phyloP scores from a whole-genome alignment of 73 alveolate genomes.

The Paramecium primaurelia region DNA sequence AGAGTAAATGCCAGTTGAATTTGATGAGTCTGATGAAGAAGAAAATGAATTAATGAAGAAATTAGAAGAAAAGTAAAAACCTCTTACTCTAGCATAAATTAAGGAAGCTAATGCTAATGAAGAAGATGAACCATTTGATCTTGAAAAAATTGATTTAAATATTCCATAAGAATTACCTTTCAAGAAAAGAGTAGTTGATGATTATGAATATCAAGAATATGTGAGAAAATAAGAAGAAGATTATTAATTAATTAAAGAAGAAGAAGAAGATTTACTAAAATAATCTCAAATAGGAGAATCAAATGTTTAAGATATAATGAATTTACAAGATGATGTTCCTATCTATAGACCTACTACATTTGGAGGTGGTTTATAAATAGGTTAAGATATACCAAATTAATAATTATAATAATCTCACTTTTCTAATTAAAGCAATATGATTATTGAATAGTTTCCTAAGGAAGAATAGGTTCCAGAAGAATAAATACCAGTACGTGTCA shows the following conservation, averaged over 20 bases:
- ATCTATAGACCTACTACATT: slow-evolving; percentile 6
- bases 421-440: neutral
- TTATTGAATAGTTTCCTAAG: neutral
- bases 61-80: neutral
- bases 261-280: neutral
- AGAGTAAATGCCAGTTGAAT: slow-evolving; percentile 2
- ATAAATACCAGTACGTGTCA: neutral
- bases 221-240: neutral
- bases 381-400: neutral
- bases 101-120: neutral
- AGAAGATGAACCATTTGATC: slow-evolving; percentile 21
- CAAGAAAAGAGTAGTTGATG: slow-evolving; percentile 17
- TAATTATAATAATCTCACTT: neutral
- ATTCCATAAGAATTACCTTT: slow-evolving; percentile 40
- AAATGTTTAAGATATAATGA: neutral
- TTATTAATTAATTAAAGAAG: neutral
- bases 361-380: neutral
- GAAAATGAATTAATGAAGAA: neutral
- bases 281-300: slow-evolving; percentile 10
- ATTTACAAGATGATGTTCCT: neutral
- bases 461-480: neutral
- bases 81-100: neutral
- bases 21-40: slow-evolving; percentile 42
- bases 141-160: neutral
- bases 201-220: neutral